A percentile compares a stretch with the other conserved stretches of the same genome.
Conservation (phyloP, 1,284 basidiomycete species). For the Ustilago nuda region DNA sequence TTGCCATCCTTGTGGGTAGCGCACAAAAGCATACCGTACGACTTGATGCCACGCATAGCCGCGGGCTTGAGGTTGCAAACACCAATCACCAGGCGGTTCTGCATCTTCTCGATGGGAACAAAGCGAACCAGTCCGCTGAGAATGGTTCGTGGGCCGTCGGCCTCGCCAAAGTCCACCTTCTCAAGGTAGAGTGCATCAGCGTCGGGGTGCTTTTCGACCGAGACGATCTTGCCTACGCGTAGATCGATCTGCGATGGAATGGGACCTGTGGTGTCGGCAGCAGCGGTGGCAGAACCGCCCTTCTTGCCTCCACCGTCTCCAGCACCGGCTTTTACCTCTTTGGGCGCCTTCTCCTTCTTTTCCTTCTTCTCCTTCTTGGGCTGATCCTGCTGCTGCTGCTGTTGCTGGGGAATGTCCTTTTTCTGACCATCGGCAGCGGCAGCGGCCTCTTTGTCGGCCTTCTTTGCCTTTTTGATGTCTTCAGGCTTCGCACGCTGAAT, state of each 20-base stretch:
- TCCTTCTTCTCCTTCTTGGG: slow-evolving; percentile 55
- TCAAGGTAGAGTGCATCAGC: slow-evolving; percentile 68
- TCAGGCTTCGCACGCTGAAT: slow-evolving; percentile 59
- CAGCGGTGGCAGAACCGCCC: slow-evolving; percentile 47
- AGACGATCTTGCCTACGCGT: slow-evolving; percentile 67
- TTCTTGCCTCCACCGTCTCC: slow-evolving; percentile 55
- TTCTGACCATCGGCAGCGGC: slow-evolving; percentile 29
- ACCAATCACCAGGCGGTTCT: slow-evolving; percentile 65
- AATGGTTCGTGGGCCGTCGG: slow-evolving; percentile 66
- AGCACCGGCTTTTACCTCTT: slow-evolving; percentile 58
- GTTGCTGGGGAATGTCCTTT: slow-evolving; percentile 26
- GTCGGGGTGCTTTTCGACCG: slow-evolving; percentile 65
- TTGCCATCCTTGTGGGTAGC: slow-evolving; percentile 65
- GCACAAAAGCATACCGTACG: slow-evolving; percentile 67
- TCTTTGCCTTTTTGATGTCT: slow-evolving; percentile 57
- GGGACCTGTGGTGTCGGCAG: slow-evolving; percentile 55
- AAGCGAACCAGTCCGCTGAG: slow-evolving; percentile 67
- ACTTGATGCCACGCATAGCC: slow-evolving; percentile 69
- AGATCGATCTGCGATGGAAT: slow-evolving; percentile 66
- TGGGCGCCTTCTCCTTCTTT: slow-evolving; percentile 62
- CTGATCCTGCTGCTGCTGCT: slow-evolving; percentile 30
- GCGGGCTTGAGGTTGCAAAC: slow-evolving; percentile 69
- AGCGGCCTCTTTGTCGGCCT: slow-evolving; percentile 56
- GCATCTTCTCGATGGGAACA: slow-evolving; percentile 68
- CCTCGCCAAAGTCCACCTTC: slow-evolving; percentile 68